Evolutionary conservation across 768 basidiomycete species (phyloP), one percentile per base, ranked within the genome.

Genomic region (Naganishia onofrii): DNA sequence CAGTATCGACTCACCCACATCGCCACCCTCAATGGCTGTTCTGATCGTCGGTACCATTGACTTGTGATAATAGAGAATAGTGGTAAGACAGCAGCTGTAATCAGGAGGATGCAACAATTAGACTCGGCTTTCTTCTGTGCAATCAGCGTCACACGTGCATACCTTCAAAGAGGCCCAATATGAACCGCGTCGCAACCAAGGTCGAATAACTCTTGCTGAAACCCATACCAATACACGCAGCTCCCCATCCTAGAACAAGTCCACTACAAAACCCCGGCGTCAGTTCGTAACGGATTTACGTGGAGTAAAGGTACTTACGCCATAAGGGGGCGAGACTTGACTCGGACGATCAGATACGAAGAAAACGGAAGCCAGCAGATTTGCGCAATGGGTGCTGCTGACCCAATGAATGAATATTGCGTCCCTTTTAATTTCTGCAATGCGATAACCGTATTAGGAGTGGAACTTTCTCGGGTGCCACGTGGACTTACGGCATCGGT

Each of bases 1-100:
- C 28, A 51, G 9, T 10, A 1, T 6, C 38, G 13, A 56, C 67
- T 68, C 38, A 68, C 68, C 84, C 84, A 85, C 67, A 81, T 76
- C 5, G 83, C 76, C 19, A 83, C 72, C 0, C 84, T 80, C 75
- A 83, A 74, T 0, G 84, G 83, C 73, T 84, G 84, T 71, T 84
- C 84, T 3, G 82, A 80, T 21, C 84, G 77, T 12, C 84, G 78
- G 83, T 84, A 84, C 84, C 84, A 85, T 56, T 68, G 71, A 73
- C 70, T 63, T 2, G 77, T 81, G 55, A 83, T 75, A 63, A 83
- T 72, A n/a, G 80, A 74, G 73, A 82, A 82, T 15, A 82, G 72
- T 0, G 82, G 81, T 7, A 82, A 72, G 68, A 80, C 79, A 4
- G 77, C 76, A 15, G 74, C 71, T 58, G 60, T 10, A 6, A 63